Percentiles rank a stretch among this genome's conserved stretches.
Conservation (phyloP, 1,284 basidiomycete genomes). For the Exobasidium rhododendri region DNA sequence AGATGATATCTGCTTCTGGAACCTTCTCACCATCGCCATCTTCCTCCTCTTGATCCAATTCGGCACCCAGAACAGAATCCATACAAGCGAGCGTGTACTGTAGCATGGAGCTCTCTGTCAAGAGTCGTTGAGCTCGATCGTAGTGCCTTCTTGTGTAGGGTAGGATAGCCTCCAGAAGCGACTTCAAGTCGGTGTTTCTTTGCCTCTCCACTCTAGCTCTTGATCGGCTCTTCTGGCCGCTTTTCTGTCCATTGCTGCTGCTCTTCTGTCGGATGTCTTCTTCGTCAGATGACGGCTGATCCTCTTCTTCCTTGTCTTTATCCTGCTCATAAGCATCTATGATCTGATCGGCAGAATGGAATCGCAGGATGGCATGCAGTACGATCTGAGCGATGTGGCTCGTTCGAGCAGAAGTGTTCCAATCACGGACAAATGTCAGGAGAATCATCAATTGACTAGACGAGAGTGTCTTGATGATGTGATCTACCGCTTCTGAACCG, state of each 20-base stretch:
- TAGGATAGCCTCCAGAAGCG: slow-evolving; percentile 77
- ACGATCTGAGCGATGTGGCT: slow-evolving; percentile 81
- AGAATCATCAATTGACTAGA: slow-evolving; percentile 74
- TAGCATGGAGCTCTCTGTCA: slow-evolving; percentile 89
- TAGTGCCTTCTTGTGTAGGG: slow-evolving; percentile 94
- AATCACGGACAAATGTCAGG: slow-evolving; percentile 77
- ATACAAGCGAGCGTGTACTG: slow-evolving; percentile 89
- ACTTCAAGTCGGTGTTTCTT: slow-evolving; percentile 50
- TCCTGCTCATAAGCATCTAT: slow-evolving; percentile 64
- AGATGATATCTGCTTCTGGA: neutral
- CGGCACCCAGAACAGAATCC: slow-evolving; percentile 61
- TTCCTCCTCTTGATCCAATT: slow-evolving; percentile 10
- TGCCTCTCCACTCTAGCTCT: neutral
- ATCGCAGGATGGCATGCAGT: slow-evolving; percentile 75
- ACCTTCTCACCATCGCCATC: slow-evolving; percentile 7
- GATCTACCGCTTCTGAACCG: slow-evolving; percentile 38
- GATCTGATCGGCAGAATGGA: slow-evolving; percentile 71
- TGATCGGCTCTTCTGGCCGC: too few species aligned
- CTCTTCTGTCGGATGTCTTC: slow-evolving; percentile 17
- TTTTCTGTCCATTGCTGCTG: slow-evolving; percentile 32
- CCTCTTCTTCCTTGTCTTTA: slow-evolving; percentile 43
- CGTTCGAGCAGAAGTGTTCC: slow-evolving; percentile 88
- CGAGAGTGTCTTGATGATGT: slow-evolving; percentile 71
- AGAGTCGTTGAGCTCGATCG: slow-evolving; percentile 73
- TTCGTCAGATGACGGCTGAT: slow-evolving; percentile 41